Evolutionary conservation across 257 asterid genomes (phyloP).

Genomic region (Rehmannia glutinosa): DNA sequence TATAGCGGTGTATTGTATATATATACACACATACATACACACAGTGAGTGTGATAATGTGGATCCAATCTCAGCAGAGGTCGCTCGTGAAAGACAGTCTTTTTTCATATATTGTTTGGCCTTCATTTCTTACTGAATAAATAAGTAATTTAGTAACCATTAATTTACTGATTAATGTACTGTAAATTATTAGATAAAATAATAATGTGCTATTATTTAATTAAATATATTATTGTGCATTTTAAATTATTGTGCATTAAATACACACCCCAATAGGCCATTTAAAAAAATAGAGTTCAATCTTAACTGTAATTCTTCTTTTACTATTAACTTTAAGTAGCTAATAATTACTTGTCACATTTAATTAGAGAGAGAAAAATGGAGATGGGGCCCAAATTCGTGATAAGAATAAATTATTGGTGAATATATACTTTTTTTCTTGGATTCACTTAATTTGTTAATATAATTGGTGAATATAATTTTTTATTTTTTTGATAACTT

Average conservation of each 20-base stretch:
- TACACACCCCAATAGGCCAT: background rate
- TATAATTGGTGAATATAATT: too few relatives aligned
- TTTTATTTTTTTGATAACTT: too few relatives aligned
- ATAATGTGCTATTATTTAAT: background rate
- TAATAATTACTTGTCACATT: slow-evolving; percentile 25
- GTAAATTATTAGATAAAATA: background rate
- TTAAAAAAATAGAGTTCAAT: background rate
- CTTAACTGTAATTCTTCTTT: background rate
- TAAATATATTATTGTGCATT: background rate
- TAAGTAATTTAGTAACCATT: background rate
- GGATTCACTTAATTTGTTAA: background rate
- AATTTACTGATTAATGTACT: background rate
- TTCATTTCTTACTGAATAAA: background rate
- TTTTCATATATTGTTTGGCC: background rate
- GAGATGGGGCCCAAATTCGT: background rate
- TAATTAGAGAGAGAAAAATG: slow-evolving; percentile 3
- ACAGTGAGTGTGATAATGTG: slow-evolving; percentile 13
- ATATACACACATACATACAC: background rate
- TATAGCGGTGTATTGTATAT: background rate
- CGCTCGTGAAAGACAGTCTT: slow-evolving; percentile 41
- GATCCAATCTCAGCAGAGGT: slow-evolving; percentile 44
- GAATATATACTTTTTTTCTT: background rate
- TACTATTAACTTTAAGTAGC: background rate
- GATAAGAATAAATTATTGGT: background rate
- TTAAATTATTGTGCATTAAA: background rate